phyloP scores from a whole-genome alignment of 2,329 filamentous ascomycete species.

The Tolypocladium ophioglossoides region DNA sequence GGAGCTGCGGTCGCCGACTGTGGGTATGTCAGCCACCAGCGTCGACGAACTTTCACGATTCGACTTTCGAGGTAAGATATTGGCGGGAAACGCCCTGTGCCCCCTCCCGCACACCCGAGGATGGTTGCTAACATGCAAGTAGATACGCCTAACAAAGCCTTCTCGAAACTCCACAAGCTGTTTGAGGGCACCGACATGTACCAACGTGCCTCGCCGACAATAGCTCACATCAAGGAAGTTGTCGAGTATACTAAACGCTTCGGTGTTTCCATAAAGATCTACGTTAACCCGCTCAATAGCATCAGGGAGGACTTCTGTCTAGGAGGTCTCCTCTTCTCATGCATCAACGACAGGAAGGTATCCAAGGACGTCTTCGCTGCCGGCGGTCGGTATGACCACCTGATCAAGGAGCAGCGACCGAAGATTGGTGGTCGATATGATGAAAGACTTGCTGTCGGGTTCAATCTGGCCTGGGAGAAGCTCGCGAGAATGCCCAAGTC shows the following conservation, averaged over 20 bases:
- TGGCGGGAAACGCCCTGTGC: neutral
- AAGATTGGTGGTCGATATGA: constrained; percentile 51
- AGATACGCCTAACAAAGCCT: constrained; percentile 47
- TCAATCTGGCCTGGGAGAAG: constrained; percentile 82
- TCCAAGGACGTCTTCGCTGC: constrained; percentile 76
- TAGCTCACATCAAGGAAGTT: constrained; percentile 73
- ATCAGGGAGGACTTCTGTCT: constrained; percentile 87
- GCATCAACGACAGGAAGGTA: constrained; percentile 74
- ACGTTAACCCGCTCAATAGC: constrained; percentile 75
- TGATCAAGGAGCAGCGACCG: constrained; percentile 76
- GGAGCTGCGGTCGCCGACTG: constrained; percentile 69
- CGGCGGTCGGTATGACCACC: constrained; percentile 81
- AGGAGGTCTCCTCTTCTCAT: constrained; percentile 81
- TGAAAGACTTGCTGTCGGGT: constrained; percentile 77
- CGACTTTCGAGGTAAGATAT: constrained; percentile 64
- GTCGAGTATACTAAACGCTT: constrained; percentile 67
- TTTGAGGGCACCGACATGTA: constrained; percentile 56
- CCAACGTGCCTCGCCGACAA: constrained; percentile 63
- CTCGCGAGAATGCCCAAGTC: constrained; percentile 55
- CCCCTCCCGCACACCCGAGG: too few species aligned
- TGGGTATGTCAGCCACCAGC: constrained; percentile 79
- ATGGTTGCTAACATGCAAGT: constrained; percentile 8
- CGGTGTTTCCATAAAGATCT: constrained; percentile 65
- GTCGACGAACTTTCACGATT: constrained; percentile 85
- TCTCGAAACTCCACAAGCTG: constrained; percentile 46